Evolutionary conservation across 2,329 filamentous ascomycete species (phyloP).

Genomic region (Curvularia verruculosa): DNA sequence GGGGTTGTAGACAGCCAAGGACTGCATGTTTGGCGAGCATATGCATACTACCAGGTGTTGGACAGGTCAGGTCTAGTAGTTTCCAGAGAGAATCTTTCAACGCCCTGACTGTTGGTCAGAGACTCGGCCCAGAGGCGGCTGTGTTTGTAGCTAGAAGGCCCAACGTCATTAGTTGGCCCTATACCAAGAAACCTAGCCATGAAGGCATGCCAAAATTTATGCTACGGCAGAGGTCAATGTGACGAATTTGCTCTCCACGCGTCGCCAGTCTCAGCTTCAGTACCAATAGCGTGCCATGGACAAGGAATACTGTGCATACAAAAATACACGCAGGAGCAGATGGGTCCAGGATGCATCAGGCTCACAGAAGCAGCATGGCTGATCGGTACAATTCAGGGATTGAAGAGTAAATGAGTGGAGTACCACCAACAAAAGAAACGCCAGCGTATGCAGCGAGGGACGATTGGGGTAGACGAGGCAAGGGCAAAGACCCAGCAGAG

Average conservation of each 20-base stretch:
- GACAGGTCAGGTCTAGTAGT: slow-evolving; percentile 1
- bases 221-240: slow-evolving; percentile 6
- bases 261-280: slow-evolving; percentile 11
- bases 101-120: not conserved
- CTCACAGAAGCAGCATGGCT: not conserved
- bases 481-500: slow-evolving; percentile 4
- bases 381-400: slow-evolving; percentile 9
- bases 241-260: too few species aligned
- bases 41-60: not conserved
- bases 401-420: slow-evolving; percentile 1
- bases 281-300: too few species aligned
- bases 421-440: slow-evolving; percentile 11
- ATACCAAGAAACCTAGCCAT: not conserved
- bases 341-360: slow-evolving; percentile 8
- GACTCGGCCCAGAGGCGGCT: not conserved
- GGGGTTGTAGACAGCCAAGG: not conserved
- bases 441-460: slow-evolving; percentile 6
- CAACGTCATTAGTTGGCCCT: not conserved
- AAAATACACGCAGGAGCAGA: not conserved
- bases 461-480: slow-evolving; percentile 13
- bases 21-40: slow-evolving; percentile 2
- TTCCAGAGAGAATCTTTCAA: not conserved
- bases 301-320: not conserved
- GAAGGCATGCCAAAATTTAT: slow-evolving; percentile 1
- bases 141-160: not conserved